phyloP scores from a whole-genome alignment of 139 green algal species.

The Picochlorum sp. region DNA sequence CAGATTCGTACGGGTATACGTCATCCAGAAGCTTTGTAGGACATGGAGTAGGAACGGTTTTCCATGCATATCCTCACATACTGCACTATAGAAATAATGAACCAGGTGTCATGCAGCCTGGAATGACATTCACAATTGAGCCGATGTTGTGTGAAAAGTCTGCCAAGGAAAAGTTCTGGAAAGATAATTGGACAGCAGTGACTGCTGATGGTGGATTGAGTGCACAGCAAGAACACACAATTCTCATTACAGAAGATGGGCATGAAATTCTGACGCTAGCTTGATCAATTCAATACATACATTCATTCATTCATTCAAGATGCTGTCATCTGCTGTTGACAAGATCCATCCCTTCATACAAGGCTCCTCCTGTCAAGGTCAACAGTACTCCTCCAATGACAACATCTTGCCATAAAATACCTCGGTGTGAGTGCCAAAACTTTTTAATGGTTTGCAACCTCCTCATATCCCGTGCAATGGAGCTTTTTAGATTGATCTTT shows the following conservation, averaged over 20 bases:
- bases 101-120: conserved; percentile 51
- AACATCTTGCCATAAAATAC: conserved; percentile 5
- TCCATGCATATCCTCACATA: conserved; percentile 82
- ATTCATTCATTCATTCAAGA: conserved; percentile 3
- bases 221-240: conserved; percentile 94
- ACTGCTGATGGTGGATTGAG: conserved; percentile 77
- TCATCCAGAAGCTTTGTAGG: conserved; percentile 80
- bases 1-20: conserved; percentile 59
- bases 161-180: conserved; percentile 59
- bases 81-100: conserved; percentile 73
- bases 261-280: conserved; percentile 76
- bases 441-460: conserved; percentile 26
- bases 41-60: conserved; percentile 86
- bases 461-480: conserved; percentile 25
- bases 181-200: conserved; percentile 91
- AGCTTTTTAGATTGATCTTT: conserved; percentile 15
- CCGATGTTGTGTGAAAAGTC: conserved; percentile 78
- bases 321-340: background rate
- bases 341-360: background rate
- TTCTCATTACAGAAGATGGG: conserved; percentile 83
- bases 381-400: background rate
- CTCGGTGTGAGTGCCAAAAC: conserved; percentile 35
- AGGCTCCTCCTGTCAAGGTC: background rate
- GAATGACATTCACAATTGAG: conserved; percentile 98
- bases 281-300: background rate